Evolutionary conservation across 140 eudicot species (phyloP).

Genomic region (Oenanthe javanica): DNA sequence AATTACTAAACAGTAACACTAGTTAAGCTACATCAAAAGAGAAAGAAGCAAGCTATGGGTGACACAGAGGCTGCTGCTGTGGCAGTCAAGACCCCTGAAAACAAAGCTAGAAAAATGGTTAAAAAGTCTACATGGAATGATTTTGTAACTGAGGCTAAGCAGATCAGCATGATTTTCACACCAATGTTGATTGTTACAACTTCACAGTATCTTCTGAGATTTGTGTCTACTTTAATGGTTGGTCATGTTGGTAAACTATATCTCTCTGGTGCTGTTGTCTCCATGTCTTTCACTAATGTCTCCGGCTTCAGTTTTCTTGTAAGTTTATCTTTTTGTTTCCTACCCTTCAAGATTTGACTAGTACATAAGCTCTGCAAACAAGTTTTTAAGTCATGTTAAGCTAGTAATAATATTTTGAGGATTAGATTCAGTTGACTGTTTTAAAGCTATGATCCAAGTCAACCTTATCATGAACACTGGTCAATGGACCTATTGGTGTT

Average conservation of each 20-base stretch:
- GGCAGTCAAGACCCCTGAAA: constrained; percentile 1
- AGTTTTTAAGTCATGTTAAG: background rate
- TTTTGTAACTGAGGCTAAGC: constrained; percentile 6
- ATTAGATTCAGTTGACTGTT: background rate
- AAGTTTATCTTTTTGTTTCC: background rate
- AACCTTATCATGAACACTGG: background rate
- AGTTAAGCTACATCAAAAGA: background rate
- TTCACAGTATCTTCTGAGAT: constrained; percentile 5
- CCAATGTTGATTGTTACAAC: constrained; percentile 9
- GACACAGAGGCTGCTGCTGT: background rate
- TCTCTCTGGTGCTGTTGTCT: constrained; percentile 25
- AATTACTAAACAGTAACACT: background rate
- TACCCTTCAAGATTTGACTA: background rate
- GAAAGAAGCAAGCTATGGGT: background rate
- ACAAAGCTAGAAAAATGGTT: background rate
- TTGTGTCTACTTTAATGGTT: constrained; percentile 19
- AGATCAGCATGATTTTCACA: background rate
- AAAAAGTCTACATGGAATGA: background rate
- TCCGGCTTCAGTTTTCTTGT: constrained; percentile 35
- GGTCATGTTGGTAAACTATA: constrained; percentile 25
- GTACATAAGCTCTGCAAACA: no score
- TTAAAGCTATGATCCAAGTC: background rate
- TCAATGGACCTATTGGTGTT: background rate
- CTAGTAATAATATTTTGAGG: background rate
- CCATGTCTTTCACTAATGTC: constrained; percentile 32